Base-by-base conservation (phyloP, 495 filamentous ascomycete species). In the Ascodesmis nigricans region DNA sequence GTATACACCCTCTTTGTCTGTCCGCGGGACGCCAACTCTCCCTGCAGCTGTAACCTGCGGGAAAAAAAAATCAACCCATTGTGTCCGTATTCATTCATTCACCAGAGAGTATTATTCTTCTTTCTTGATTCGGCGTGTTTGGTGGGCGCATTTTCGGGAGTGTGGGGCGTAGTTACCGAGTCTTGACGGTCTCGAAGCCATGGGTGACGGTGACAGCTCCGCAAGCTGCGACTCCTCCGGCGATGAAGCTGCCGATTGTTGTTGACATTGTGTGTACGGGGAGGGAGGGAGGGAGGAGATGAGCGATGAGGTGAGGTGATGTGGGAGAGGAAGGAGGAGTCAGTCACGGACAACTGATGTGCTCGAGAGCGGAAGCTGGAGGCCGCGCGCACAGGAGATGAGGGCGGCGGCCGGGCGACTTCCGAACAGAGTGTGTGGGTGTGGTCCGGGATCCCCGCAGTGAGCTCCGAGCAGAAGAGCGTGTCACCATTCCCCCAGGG, bases 101-200 rank as follows among this genome's bases (percentile, higher is more conserved):
- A 1, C 7, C 3, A 10, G 13, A 10, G 10, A 10, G 1, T 2
- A 2, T 19, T 1, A 4, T 10, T 18, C 14, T 9, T 19, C 14
- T 2, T 3, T 11, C 7, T 7, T 9, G 21, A 31, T 3, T 14
- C 7, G 7, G 11, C 8, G 29, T 10, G 21, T 9, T 10, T 14
- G 17, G n/a, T 31, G 20, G 20, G 27, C 7, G 15, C 21, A 26
- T 30, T 42, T 16, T 22, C 14, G 20, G 7, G 14, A 33, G 29
- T 30, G 9, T n/a, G 5, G 38, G 44, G 38, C 48, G n/a, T 21
- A 26, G 22, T 37, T 26, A 84, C 77, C 84, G 78, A 53, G 95
- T 99, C 69, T 99, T 99, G 38, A 95, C 81, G 4, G 87, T 95
- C 58, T 99, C 87, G 61, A 95, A 93, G 40, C 81, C 79, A 56